Evolutionary conservation across 1,284 basidiomycete genomes (phyloP).

Genomic region (Papiliotrema laurentii): DNA sequence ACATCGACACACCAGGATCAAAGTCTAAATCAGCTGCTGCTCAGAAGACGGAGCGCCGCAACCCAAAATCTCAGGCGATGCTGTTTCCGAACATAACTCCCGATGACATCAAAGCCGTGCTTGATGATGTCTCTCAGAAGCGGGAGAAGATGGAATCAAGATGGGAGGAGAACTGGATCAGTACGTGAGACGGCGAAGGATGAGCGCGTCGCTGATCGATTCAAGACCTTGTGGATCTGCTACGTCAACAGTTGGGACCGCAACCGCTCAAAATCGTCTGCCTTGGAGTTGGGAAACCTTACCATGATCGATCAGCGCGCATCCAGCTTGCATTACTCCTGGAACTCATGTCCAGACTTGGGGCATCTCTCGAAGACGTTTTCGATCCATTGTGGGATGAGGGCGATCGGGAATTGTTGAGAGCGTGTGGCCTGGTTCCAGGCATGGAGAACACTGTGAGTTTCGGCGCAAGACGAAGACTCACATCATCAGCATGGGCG

Average conservation of each 20-base stretch:
- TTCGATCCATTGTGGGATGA: slow-evolving; percentile 42
- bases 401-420: slow-evolving; percentile 24
- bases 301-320: slow-evolving; percentile 38
- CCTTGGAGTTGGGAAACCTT: slow-evolving; percentile 38
- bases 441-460: slow-evolving; percentile 34
- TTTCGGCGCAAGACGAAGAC: neutral
- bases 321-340: slow-evolving; percentile 40
- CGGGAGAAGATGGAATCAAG: slow-evolving; percentile 36
- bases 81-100: slow-evolving; percentile 3
- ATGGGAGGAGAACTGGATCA: slow-evolving; percentile 31
- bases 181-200: slow-evolving; percentile 11
- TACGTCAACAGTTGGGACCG: neutral
- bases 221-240: neutral
- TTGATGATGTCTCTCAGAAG: slow-evolving; percentile 1
- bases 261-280: slow-evolving; percentile 22
- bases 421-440: slow-evolving; percentile 13
- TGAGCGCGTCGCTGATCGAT: neutral
- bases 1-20: too few species aligned
- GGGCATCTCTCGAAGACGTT: slow-evolving; percentile 18
- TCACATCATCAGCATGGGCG: slow-evolving; percentile 22
- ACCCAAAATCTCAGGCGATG: too few species aligned
- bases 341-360: slow-evolving; percentile 6
- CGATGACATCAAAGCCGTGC: too few species aligned
- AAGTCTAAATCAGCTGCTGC: too few species aligned
- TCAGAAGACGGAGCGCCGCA: slow-evolving; percentile 12